phyloP scores from a whole-genome alignment of 2,329 filamentous ascomycete genomes.

The Phialophora chinensis region DNA sequence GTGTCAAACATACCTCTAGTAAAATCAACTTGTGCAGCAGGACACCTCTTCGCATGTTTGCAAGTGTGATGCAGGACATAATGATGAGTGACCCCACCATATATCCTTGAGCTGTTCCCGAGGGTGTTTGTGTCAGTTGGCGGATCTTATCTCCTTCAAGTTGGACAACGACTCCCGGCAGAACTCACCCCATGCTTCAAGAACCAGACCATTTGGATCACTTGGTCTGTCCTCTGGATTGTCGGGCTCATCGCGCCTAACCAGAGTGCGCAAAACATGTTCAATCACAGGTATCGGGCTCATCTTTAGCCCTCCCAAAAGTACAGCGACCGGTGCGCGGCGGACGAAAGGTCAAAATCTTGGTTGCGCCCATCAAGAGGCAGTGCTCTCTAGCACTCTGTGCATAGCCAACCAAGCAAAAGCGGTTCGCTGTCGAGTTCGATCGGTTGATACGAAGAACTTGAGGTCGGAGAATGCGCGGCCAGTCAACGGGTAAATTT shows the following conservation, averaged over 20 bases:
- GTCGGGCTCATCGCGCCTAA: conserved; percentile 29
- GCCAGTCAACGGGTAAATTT: conserved; percentile 4
- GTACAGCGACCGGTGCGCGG: conserved; percentile 13
- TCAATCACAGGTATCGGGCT: conserved; percentile 31
- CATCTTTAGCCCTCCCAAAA: conserved; percentile 25
- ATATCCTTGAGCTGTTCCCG: conserved; percentile 44
- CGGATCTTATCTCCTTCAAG: neutral
- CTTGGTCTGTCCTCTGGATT: conserved; percentile 35
- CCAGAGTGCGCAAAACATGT: conserved; percentile 32
- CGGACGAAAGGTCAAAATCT: neutral
- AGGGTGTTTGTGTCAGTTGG: conserved; percentile 5
- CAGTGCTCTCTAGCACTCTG: conserved; percentile 6
- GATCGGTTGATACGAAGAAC: neutral
- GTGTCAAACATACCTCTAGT: conserved; percentile 46
- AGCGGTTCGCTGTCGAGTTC: neutral
- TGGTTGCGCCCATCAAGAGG: conserved; percentile 28
- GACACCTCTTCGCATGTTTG: conserved; percentile 52
- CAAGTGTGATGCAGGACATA: conserved; percentile 51
- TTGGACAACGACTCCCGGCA: neutral
- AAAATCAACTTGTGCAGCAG: conserved; percentile 54
- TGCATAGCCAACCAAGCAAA: conserved; percentile 15
- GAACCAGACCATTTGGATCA: conserved; percentile 42
- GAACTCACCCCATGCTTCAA: conserved; percentile 47
- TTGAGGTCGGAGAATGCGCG: neutral
- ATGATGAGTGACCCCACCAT: conserved; percentile 53